phyloP scores from a whole-genome alignment of 257 asterid genomes.

The Primulina huaijiensis region DNA sequence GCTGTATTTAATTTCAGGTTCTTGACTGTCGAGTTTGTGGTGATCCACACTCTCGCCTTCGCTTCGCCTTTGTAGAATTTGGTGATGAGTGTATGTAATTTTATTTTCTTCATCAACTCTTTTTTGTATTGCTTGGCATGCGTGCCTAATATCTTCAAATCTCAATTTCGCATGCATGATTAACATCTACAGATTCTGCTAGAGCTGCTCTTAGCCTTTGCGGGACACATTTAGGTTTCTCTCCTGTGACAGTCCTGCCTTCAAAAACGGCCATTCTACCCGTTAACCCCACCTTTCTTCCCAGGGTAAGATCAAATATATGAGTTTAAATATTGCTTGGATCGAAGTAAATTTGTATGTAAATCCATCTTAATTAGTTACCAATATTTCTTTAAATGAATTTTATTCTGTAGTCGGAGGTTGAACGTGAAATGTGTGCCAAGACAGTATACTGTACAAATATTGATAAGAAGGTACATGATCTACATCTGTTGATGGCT shows the following conservation, averaged over 20 bases:
- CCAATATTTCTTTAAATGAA: not conserved
- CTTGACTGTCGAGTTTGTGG: conserved; percentile 98
- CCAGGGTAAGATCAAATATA: conserved; percentile 53
- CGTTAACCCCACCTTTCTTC: conserved; percentile 91
- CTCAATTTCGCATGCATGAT: conserved; percentile 16
- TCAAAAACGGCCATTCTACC: conserved; percentile 98
- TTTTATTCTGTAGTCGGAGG: conserved; percentile 61
- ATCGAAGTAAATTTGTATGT: not conserved
- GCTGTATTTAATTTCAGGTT: conserved; percentile 52
- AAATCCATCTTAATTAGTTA: not conserved
- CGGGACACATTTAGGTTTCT: conserved; percentile 73
- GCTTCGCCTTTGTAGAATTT: conserved; percentile 97
- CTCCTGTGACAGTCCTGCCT: conserved; percentile 82
- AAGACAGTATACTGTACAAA: conserved; percentile 96
- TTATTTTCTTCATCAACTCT: not conserved
- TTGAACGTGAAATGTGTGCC: conserved; percentile 97
- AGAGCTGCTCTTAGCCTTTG: conserved; percentile 62
- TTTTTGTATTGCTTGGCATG: not conserved
- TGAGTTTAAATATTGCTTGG: not conserved
- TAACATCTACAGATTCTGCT: conserved; percentile 63
- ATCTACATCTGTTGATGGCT: not conserved
- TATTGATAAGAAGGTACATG: conserved; percentile 76
- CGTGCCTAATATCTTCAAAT: conserved; percentile 12
- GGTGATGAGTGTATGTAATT: conserved; percentile 72
- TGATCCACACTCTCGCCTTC: conserved; percentile 96